Base-by-base conservation (phyloP, 306 rosid species). In the Rosa persica region DNA sequence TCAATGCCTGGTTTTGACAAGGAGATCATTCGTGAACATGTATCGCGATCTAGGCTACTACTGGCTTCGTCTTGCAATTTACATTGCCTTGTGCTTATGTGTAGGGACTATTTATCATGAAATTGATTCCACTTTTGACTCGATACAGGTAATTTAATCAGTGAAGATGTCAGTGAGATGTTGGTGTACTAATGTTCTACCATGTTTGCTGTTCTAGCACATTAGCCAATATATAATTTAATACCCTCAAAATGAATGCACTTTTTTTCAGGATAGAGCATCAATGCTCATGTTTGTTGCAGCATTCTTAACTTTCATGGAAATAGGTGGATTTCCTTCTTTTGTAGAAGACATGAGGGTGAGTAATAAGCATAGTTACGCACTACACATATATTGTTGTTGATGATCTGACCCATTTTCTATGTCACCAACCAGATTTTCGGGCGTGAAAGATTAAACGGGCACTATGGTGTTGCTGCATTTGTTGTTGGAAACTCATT, bases 331-430 rank as follows among this genome's bases (percentile, higher is more conserved):
- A n/a, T 92, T 92, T 81, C 93, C 90, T 78, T 92, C 97, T 43
- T 90, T 87, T 80, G 93, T 86, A 42, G 93, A 90, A 42, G 97
- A 88, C 46, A 90, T 90, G 95, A 87, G 90, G 94, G 92, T 92
- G 20, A 66, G 70, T 16, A 8, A 75, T 16, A 8, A 75, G 17
- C 39, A 46, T 23, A 58, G 23, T 13, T 36, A 6, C 19, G 39
- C 60, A 39, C 30, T 72, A 2, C 44, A 30, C 19, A 5, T 17
- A 13, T 43, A 43, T 9, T 12, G 2, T n/a, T 52, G 10, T 22
- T 54, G 7, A 15, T 72, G 40, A 60, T 30, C 40, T 73, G 74
- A 61, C 16, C 16, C 12, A 27, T 15, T 11, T 80, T 43, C 38
- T 67, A 8, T 71, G 12, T 38, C 65, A 48, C 72, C 22, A 79